Conservation (phyloP, 352 stramenopile genomes). For the Globisporangium radiosum region DNA sequence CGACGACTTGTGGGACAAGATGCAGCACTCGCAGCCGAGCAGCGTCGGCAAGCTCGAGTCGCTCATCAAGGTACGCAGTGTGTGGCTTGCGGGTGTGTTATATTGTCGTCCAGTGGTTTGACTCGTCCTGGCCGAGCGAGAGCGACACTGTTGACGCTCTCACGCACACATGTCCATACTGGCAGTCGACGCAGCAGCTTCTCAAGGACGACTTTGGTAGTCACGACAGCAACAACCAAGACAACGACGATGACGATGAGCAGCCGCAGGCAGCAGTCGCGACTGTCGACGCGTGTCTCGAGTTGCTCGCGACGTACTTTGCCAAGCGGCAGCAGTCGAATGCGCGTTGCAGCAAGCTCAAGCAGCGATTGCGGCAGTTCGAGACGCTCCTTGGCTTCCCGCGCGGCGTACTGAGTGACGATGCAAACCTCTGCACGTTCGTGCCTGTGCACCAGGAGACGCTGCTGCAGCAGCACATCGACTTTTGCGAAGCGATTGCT, state of each 20-base stretch:
- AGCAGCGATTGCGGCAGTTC: constrained; percentile 10
- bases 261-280: neutral
- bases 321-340: neutral
- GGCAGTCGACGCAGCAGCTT: constrained; percentile 8
- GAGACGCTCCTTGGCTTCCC: constrained; percentile 7
- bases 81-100: too few species aligned
- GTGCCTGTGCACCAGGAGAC: constrained; percentile 19
- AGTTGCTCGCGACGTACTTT: constrained; percentile 4
- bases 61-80: constrained; percentile 9
- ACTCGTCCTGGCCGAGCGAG: too few species aligned
- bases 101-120: too few species aligned
- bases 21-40: constrained; percentile 5
- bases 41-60: constrained; percentile 4
- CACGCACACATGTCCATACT: too few species aligned
- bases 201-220: constrained; percentile 5
- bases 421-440: constrained; percentile 18
- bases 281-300: constrained; percentile 4
- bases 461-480: constrained; percentile 22
- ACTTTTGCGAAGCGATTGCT: constrained; percentile 24
- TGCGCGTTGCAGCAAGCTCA: constrained; percentile 2
- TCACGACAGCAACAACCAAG: constrained; percentile 4
- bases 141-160: too few species aligned
- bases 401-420: neutral
- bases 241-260: neutral
- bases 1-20: constrained; percentile 9